Percentiles rank a stretch among this genome's conserved stretches.
Conservation (phyloP, 2,329 filamentous ascomycete genomes). For the Colletotrichum endophyticum region DNA sequence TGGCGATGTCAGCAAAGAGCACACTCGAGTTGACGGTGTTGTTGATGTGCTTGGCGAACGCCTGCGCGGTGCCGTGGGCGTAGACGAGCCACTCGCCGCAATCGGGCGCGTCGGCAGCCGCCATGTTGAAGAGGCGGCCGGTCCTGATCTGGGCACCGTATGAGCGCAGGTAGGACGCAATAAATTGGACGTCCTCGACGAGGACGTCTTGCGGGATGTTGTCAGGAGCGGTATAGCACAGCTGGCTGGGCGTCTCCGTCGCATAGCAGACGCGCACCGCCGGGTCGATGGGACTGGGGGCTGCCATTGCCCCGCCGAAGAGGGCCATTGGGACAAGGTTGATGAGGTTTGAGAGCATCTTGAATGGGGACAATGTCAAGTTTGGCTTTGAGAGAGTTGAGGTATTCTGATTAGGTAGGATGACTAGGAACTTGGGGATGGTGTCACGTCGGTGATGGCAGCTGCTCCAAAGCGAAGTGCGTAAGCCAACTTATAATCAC, state of each 20-base stretch:
- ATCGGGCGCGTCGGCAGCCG: constrained; percentile 8
- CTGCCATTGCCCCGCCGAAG: not conserved
- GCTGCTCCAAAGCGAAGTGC: not conserved
- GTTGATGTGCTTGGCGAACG: not conserved
- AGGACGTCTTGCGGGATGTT: not conserved
- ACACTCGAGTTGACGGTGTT: not conserved
- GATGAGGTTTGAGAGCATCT: not conserved
- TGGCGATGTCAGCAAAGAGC: not conserved
- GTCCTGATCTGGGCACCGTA: not conserved
- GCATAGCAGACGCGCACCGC: not conserved
- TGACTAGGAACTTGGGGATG: not conserved
- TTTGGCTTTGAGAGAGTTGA: not conserved
- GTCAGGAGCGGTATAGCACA: not conserved
- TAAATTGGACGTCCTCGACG: not conserved
- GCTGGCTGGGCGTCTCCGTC: not conserved
- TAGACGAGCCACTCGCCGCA: constrained; percentile 25
- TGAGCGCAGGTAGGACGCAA: not conserved
- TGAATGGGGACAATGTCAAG: not conserved
- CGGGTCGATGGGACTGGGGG: not conserved
- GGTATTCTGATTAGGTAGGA: not conserved
- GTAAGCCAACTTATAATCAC: not conserved
- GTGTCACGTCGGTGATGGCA: not conserved
- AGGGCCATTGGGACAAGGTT: not conserved
- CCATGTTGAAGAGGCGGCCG: constrained; percentile 20
- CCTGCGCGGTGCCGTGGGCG: not conserved